Percentiles rank a stretch among this genome's conserved stretches.
Evolutionary conservation across 164 flowering plant genomes (phyloP).

Genomic region (Berberis thunbergii): DNA sequence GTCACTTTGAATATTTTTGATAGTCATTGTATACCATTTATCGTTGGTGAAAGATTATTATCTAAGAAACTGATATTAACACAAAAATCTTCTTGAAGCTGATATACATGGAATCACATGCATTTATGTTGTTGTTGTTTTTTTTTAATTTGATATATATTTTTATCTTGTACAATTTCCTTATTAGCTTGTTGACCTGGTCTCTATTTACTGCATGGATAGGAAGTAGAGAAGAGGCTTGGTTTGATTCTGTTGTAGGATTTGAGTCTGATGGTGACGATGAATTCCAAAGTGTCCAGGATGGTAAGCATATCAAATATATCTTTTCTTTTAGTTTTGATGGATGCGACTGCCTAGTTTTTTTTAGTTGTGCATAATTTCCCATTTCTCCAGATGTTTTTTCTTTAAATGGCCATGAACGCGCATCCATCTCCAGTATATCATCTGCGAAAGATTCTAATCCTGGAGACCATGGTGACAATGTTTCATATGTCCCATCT

Average conservation of each 20-base stretch:
- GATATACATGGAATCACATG: not conserved
- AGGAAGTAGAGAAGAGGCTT: conserved; percentile 71
- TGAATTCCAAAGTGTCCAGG: conserved; percentile 69
- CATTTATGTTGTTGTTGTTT: not conserved
- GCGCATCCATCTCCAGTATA: conserved; percentile 30
- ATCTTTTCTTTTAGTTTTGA: not conserved
- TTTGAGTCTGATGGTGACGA: conserved; percentile 92
- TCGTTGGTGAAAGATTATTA: not conserved
- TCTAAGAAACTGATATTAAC: not conserved
- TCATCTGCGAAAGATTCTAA: conserved; percentile 33
- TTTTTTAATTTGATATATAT: not conserved
- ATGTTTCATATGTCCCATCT: not conserved
- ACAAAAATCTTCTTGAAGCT: not conserved
- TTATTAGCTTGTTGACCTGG: conserved; percentile 2
- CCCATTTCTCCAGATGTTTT: conserved; percentile 37
- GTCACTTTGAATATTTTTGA: too few species aligned
- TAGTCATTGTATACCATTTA: too few species aligned
- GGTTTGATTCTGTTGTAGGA: conserved; percentile 67
- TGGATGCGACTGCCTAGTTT: not conserved
- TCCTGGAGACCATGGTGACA: conserved; percentile 25
- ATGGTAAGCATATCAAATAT: conserved; percentile 39
- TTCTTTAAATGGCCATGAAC: conserved; percentile 48
- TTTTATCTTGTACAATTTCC: not conserved
- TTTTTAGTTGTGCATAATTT: not conserved
- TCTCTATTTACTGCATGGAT: conserved; percentile 14